phyloP scores from a whole-genome alignment of 768 basidiomycete species.

The Lentinula boryana region DNA sequence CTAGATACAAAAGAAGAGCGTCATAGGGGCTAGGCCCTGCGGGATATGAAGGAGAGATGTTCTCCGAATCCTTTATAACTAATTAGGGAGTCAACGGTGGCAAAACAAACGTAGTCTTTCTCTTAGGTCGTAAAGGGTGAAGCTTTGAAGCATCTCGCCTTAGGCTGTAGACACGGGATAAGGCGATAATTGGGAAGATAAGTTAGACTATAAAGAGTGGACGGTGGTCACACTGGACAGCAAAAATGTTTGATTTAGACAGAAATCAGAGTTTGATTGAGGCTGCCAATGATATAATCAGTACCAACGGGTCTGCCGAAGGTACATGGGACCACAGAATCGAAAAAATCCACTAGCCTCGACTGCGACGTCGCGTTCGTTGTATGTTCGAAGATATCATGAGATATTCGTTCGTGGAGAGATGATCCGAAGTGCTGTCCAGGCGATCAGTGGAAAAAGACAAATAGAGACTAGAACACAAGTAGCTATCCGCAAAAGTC shows the following conservation, averaged over 20 bases:
- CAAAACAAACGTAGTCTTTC: neutral
- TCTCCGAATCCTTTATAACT: neutral
- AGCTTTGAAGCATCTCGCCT: neutral
- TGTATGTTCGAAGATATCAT: neutral
- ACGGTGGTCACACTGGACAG: neutral
- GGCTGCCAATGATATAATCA: neutral
- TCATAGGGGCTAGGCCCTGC: neutral
- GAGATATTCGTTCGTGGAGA: neutral
- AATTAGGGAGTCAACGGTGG: neutral
- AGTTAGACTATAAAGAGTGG: neutral
- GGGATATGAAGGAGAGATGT: neutral
- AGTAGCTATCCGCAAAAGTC: neutral
- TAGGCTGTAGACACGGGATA: neutral
- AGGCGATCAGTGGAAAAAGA: neutral
- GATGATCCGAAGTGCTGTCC: neutral
- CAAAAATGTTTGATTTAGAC: neutral
- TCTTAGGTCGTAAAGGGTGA: neutral
- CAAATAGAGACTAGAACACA: neutral
- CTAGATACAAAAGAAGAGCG: neutral
- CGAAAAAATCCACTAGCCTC: neutral
- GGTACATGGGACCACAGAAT: neutral
- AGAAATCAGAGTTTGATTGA: neutral
- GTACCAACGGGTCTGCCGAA: neutral
- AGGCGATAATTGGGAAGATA: neutral
- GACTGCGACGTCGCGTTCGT: neutral